phyloP scores from a whole-genome alignment of 2,329 filamentous ascomycete species.

The Fonsecaea monophora region DNA sequence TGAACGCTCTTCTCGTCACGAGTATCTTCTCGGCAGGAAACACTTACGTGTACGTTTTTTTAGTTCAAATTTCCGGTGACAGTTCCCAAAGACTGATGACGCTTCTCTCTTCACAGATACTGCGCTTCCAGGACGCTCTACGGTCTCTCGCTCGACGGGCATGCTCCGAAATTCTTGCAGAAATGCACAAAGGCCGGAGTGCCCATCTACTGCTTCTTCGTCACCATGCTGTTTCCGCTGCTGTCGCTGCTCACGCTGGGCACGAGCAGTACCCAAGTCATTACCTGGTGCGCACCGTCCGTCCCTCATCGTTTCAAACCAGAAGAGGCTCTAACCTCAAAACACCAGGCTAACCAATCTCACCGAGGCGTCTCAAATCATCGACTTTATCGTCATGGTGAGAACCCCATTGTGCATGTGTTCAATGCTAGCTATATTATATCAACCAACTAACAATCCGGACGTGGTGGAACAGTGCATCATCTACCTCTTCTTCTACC shows the following conservation, averaged over 20 bases:
- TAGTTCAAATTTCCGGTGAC: not conserved
- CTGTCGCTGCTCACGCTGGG: conserved; percentile 61
- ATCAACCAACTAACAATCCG: conserved; percentile 66
- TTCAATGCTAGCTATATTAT: not conserved
- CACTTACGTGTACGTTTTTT: conserved; percentile 52
- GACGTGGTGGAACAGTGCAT: conserved; percentile 56
- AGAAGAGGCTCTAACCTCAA: not conserved
- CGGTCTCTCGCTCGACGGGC: conserved; percentile 60
- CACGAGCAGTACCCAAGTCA: conserved; percentile 56
- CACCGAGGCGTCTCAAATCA: conserved; percentile 62
- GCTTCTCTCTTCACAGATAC: conserved; percentile 44
- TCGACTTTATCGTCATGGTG: conserved; percentile 50
- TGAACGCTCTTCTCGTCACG: conserved; percentile 63
- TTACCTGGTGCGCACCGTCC: conserved; percentile 56
- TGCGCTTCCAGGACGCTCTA: conserved; percentile 62
- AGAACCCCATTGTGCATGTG: not conserved
- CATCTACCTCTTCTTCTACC: conserved; percentile 66
- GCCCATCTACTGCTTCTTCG: conserved; percentile 63
- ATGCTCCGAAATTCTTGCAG: conserved; percentile 62
- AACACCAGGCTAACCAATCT: conserved; percentile 50
- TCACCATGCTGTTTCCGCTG: conserved; percentile 62
- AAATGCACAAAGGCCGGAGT: conserved; percentile 67
- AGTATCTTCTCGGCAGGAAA: conserved; percentile 65
- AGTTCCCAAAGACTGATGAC: not conserved
- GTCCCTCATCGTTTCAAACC: not conserved